Conservation (phyloP, 805 yeast genomes). For the Candida pini region DNA sequence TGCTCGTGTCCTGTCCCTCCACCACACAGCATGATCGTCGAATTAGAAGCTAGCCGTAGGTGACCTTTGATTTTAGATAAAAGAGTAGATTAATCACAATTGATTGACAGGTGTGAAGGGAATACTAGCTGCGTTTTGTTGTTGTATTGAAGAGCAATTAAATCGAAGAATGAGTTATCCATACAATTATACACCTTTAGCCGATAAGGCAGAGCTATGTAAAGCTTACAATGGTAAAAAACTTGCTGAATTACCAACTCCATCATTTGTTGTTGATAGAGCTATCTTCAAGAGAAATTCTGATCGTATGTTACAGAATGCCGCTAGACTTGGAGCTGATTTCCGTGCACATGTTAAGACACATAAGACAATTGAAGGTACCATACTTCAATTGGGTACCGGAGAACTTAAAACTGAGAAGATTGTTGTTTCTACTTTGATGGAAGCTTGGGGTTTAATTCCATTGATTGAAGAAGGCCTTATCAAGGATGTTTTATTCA, state of each 20-base stretch:
- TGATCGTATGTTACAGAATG: conserved; percentile 42
- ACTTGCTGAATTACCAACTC: conserved; percentile 45
- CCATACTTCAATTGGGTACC: conserved; percentile 46
- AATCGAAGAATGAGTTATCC: conserved; percentile 17
- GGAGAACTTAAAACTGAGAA: conserved; percentile 37
- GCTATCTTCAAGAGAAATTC: conserved; percentile 38
- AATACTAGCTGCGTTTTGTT: too few species aligned
- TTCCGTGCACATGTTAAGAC: conserved; percentile 77
- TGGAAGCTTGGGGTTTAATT: conserved; percentile 54
- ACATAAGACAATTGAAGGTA: conserved; percentile 62
- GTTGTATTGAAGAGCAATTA: too few species aligned
- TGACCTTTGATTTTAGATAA: too few species aligned
- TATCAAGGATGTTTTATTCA: conserved; percentile 47
- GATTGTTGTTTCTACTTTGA: conserved; percentile 63
- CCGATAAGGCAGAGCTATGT: conserved; percentile 20
- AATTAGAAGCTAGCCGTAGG: too few species aligned
- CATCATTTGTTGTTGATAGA: conserved; percentile 47
- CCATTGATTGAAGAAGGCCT: conserved; percentile 24
- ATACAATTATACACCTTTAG: conserved; percentile 14
- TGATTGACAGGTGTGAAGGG: too few species aligned
- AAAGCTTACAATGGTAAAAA: conserved; percentile 35
- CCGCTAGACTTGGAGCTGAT: conserved; percentile 29
- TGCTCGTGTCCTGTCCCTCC: too few species aligned
- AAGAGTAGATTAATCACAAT: too few species aligned
- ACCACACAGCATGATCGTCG: too few species aligned